Percentiles rank a stretch among this genome's conserved stretches.
Conservation (phyloP, 2,329 filamentous ascomycete genomes). For the Nannizzia gypsea region DNA sequence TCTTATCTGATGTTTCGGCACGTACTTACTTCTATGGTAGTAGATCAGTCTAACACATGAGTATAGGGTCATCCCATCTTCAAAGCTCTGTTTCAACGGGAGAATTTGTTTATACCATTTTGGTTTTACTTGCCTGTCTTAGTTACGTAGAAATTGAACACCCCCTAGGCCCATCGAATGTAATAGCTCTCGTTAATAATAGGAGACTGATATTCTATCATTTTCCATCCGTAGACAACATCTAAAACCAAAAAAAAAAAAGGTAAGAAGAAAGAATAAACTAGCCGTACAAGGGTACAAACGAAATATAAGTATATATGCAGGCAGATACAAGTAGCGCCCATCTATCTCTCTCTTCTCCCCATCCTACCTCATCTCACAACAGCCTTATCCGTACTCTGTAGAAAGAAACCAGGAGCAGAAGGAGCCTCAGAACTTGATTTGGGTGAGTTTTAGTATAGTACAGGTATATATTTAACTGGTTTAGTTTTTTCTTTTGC, state of each 20-base stretch:
- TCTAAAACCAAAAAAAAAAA: not conserved
- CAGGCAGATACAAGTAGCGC: not conserved
- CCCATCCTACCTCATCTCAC: not conserved
- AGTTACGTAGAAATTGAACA: too few relatives aligned
- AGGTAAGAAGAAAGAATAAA: not conserved
- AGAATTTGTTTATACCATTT: not conserved
- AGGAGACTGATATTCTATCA: not conserved
- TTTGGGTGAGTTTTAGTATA: constrained; percentile 1
- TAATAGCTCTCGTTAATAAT: too few relatives aligned
- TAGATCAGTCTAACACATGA: not conserved
- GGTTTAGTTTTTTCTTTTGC: too few relatives aligned
- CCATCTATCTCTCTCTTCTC: not conserved
- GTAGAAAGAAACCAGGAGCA: not conserved
- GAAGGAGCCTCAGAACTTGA: not conserved
- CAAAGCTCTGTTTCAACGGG: not conserved
- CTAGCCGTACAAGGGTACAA: constrained; percentile 1
- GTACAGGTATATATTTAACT: too few relatives aligned
- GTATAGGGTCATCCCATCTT: not conserved
- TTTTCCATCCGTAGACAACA: not conserved
- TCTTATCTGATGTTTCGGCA: too few relatives aligned
- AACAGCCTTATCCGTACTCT: too few relatives aligned
- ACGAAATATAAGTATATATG: not conserved
- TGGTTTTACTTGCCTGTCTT: too few relatives aligned
- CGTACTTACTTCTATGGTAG: too few relatives aligned
- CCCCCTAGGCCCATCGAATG: too few relatives aligned